phyloP scores from a whole-genome alignment of 345 rosid species.

The Iberis pinnata region DNA sequence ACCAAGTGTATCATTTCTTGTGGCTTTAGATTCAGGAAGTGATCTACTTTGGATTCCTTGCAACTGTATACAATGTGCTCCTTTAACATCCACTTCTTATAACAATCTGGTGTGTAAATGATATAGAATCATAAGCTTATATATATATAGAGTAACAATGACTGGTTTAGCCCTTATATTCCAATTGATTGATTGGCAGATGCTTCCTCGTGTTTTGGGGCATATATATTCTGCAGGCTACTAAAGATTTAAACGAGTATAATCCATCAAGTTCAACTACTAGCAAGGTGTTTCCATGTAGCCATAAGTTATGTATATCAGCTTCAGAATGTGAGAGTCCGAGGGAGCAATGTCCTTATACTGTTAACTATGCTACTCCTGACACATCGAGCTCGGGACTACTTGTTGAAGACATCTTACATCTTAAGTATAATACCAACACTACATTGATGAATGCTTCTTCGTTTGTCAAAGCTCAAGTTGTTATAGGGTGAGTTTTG shows the following conservation, averaged over 20 bases:
- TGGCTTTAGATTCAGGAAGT: slow-evolving; percentile 78
- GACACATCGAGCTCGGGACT: slow-evolving; percentile 78
- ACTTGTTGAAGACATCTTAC: slow-evolving; percentile 61
- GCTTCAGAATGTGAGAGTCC: slow-evolving; percentile 49
- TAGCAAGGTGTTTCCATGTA: slow-evolving; percentile 64
- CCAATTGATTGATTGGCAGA: slow-evolving; percentile 95
- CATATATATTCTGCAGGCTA: slow-evolving; percentile 93
- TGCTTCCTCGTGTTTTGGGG: slow-evolving; percentile 89
- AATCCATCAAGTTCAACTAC: slow-evolving; percentile 63
- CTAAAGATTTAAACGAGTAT: slow-evolving; percentile 69
- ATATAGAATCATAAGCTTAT: slow-evolving; percentile 1
- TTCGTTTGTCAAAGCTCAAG: slow-evolving; percentile 53
- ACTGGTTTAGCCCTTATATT: slow-evolving; percentile 79
- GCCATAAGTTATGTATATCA: slow-evolving; percentile 56
- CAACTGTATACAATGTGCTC: slow-evolving; percentile 73
- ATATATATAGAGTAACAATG: slow-evolving; percentile 23
- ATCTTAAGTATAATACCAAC: slow-evolving; percentile 45
- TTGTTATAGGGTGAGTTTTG: slow-evolving; percentile 54
- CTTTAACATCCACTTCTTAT: slow-evolving; percentile 56
- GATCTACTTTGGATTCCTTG: slow-evolving; percentile 90
- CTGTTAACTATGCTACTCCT: slow-evolving; percentile 38
- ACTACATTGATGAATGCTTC: slow-evolving; percentile 24
- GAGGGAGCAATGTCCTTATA: slow-evolving; percentile 63
- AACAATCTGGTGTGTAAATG: slow-evolving; percentile 54
- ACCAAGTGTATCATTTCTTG: slow-evolving; percentile 68